These are phyloP conservation scores for Dissophora globulifera DNA, from an alignment of 192 early-diverging fungal species.

Conservation along the genomic window DNA sequence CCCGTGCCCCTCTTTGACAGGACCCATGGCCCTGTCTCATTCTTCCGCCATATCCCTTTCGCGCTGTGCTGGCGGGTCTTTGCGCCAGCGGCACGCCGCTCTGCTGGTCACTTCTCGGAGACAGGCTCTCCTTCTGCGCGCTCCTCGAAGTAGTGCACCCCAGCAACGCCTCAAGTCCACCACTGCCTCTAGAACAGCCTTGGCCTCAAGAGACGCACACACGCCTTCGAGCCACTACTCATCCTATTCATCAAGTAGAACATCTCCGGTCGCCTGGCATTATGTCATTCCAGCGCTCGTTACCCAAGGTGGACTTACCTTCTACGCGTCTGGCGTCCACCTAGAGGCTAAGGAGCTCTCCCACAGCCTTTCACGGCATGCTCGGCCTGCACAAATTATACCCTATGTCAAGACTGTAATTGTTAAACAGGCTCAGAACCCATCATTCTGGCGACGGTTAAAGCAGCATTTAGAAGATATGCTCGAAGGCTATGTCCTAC, in stretches of 20 bases:
- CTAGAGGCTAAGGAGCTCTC: constrained; percentile 22
- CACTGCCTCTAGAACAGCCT: neutral
- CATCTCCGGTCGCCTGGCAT: constrained; percentile 8
- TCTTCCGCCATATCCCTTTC: constrained; percentile 4
- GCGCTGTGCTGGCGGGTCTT: constrained; percentile 8
- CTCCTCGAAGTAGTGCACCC: neutral
- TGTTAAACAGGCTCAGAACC: constrained; percentile 7
- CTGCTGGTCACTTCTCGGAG: neutral
- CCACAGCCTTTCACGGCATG: neutral
- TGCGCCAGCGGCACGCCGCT: constrained; percentile 2
- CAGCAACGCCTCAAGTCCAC: neutral
- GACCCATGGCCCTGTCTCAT: constrained; percentile 11
- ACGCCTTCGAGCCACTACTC: neutral
- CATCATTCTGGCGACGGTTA: constrained; percentile 27
- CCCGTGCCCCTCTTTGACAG: no score
- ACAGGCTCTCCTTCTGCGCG: neutral
- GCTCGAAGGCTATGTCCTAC: constrained; percentile 61
- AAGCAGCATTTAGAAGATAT: constrained; percentile 40
- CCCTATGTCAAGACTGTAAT: constrained; percentile 35
- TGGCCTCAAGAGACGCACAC: neutral
- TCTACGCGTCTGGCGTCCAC: constrained; percentile 13
- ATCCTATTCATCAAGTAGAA: neutral
- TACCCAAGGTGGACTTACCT: constrained; percentile 21
- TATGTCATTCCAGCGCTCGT: constrained; percentile 35
- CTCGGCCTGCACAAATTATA: constrained; percentile 14